Conservation (phyloP, 495 filamentous ascomycete genomes). For the Staphylotrichum tortipilum region DNA sequence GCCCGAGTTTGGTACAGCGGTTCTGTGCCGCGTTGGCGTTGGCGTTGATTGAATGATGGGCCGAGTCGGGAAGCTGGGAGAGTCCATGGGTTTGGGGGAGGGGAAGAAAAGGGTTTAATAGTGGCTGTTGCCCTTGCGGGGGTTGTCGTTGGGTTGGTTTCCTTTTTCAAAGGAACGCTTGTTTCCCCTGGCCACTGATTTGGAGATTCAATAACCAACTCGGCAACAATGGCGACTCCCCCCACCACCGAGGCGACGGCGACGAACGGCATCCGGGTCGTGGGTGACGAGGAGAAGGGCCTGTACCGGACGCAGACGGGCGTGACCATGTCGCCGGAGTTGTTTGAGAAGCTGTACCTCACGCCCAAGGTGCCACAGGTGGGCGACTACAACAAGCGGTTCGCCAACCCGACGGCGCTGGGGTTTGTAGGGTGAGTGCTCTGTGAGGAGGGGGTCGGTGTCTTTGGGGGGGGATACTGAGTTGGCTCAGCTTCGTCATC, state of each 20-base stretch:
- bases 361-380: constrained; percentile 43
- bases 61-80: too few species aligned
- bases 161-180: too few species aligned
- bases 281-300: constrained; percentile 32
- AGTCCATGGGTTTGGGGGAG: too few species aligned
- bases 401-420: constrained; percentile 47
- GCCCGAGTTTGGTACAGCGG: too few species aligned
- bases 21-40: too few species aligned
- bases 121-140: too few species aligned
- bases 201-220: too few species aligned
- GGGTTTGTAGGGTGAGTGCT: constrained; percentile 41
- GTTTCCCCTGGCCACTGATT: too few species aligned
- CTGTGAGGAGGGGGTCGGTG: too few species aligned
- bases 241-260: not conserved
- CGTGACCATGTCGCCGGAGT: constrained; percentile 44
- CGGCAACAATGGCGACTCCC: too few species aligned
- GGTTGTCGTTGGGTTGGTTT: too few species aligned
- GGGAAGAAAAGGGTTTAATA: too few species aligned
- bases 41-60: not conserved
- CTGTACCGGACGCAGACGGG: constrained; percentile 29
- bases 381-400: constrained; percentile 40
- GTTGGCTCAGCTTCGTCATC: constrained; percentile 39
- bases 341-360: constrained; percentile 52
- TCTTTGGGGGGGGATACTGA: not conserved
- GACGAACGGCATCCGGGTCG: constrained; percentile 1